These are phyloP conservation scores for Apiospora phragmitis DNA, from an alignment of 2,329 filamentous ascomycete species.

Conservation along the genomic window DNA sequence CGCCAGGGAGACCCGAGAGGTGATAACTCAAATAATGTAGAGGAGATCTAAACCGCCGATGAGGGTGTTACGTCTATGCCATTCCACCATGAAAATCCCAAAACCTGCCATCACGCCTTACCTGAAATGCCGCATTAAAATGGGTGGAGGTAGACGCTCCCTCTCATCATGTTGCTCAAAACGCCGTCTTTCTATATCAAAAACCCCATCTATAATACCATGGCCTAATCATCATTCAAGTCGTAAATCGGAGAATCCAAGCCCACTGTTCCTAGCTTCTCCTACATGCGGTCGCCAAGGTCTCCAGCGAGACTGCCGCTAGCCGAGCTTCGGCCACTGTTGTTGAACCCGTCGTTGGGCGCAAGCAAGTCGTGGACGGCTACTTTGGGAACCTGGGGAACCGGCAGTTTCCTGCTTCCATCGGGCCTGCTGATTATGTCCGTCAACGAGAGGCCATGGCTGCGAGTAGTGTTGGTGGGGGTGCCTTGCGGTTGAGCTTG, in stretches of 20 bases:
- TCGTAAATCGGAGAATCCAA: constrained; percentile 19
- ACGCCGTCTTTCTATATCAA: constrained; percentile 32
- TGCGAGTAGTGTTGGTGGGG: constrained; percentile 51
- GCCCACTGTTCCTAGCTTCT: not conserved
- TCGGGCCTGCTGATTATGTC: constrained; percentile 93
- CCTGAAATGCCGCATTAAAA: constrained; percentile 25
- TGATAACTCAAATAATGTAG: constrained; percentile 20
- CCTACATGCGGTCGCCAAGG: constrained; percentile 56
- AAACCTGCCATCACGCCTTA: constrained; percentile 16
- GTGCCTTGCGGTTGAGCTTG: constrained; percentile 52
- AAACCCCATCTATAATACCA: constrained; percentile 27
- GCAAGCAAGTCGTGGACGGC: constrained; percentile 83
- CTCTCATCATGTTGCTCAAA: constrained; percentile 17
- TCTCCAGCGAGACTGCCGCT: constrained; percentile 77
- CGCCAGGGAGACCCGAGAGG: constrained; percentile 6
- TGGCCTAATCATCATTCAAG: constrained; percentile 29
- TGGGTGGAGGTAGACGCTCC: constrained; percentile 15
- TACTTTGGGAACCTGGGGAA: constrained; percentile 88
- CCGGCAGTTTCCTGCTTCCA: constrained; percentile 83
- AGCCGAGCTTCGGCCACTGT: constrained; percentile 75
- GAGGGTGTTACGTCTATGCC: constrained; percentile 32
- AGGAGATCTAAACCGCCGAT: constrained; percentile 30
- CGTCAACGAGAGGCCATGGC: constrained; percentile 72
- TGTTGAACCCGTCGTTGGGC: constrained; percentile 62
- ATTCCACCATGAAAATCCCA: constrained; percentile 19